phyloP scores from a whole-genome alignment of 352 stramenopile species.

The Aphanomyces stellatus region DNA sequence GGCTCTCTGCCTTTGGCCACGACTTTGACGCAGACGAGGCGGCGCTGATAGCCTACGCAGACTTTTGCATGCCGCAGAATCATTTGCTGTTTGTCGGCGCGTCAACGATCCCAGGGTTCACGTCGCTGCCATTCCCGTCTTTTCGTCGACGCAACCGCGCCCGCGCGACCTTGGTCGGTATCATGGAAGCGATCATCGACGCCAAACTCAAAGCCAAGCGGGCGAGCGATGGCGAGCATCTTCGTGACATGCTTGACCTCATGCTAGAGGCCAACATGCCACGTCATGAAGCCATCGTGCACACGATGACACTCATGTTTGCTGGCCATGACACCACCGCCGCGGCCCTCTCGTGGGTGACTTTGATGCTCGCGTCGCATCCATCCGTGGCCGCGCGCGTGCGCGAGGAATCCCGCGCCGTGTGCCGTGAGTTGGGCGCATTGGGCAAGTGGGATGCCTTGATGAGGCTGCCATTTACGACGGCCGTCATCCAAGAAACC shows the following conservation, averaged over 20 bases:
- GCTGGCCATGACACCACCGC: constrained; percentile 15
- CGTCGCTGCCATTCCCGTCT: not conserved
- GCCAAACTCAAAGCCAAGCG: not conserved
- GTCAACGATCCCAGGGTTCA: not conserved
- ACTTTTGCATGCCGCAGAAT: not conserved
- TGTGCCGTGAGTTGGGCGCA: not conserved
- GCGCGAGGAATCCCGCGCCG: not conserved
- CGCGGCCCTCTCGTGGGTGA: not conserved
- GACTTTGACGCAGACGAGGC: not conserved
- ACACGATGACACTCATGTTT: constrained; percentile 17
- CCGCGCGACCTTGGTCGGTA: not conserved
- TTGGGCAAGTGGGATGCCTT: not conserved
- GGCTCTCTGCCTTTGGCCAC: not conserved
- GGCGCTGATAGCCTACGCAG: not conserved
- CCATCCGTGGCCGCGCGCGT: not conserved
- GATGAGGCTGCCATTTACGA: not conserved
- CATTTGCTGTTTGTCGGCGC: not conserved
- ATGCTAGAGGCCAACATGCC: not conserved
- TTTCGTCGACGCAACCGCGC: not conserved
- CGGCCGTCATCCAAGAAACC: not conserved
- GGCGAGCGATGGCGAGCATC: not conserved
- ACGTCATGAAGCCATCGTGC: not conserved
- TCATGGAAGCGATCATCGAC: not conserved
- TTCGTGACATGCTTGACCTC: not conserved
- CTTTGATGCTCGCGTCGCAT: not conserved